Evolutionary conservation across 2,329 filamentous ascomycete genomes (phyloP).

Genomic region (Sphaerulina musiva): DNA sequence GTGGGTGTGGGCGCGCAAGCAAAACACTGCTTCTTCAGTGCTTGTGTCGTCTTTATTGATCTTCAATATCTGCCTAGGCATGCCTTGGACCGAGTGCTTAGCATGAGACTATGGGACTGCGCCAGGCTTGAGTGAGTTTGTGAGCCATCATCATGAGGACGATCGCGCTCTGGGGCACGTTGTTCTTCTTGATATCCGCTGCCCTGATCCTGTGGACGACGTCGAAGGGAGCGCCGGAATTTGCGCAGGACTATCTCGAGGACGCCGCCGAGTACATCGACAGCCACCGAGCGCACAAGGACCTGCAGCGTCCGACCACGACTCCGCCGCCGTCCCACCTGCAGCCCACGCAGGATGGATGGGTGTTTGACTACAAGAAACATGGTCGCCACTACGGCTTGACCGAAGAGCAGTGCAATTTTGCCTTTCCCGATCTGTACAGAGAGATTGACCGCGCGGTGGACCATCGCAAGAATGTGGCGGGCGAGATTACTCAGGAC

Average conservation of each 20-base stretch:
- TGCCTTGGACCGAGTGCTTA: neutral
- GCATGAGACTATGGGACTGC: neutral
- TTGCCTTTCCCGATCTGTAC: constrained; percentile 30
- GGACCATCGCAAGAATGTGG: constrained; percentile 20
- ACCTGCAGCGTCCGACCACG: neutral
- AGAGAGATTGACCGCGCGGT: constrained; percentile 29
- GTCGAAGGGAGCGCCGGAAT: constrained; percentile 6
- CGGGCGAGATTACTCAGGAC: constrained; percentile 20
- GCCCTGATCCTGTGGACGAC: constrained; percentile 17
- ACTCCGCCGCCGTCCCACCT: constrained; percentile 1
- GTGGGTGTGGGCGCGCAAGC: too few relatives aligned
- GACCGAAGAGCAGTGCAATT: constrained; percentile 26
- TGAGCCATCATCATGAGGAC: constrained; percentile 10
- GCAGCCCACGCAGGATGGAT: constrained; percentile 6
- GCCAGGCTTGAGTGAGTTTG: too few relatives aligned
- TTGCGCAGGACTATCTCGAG: constrained; percentile 7
- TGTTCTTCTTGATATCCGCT: constrained; percentile 14
- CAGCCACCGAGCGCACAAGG: constrained; percentile 4
- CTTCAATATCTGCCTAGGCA: neutral
- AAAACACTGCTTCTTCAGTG: too few relatives aligned
- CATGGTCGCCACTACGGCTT: constrained; percentile 27
- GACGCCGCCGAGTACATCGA: constrained; percentile 7
- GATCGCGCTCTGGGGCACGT: constrained; percentile 16
- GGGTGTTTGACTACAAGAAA: constrained; percentile 17
- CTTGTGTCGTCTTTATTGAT: neutral